These are phyloP conservation scores for Phytophthora rubi DNA, from an alignment of 352 stramenopile genomes.

Conservation along the genomic window DNA sequence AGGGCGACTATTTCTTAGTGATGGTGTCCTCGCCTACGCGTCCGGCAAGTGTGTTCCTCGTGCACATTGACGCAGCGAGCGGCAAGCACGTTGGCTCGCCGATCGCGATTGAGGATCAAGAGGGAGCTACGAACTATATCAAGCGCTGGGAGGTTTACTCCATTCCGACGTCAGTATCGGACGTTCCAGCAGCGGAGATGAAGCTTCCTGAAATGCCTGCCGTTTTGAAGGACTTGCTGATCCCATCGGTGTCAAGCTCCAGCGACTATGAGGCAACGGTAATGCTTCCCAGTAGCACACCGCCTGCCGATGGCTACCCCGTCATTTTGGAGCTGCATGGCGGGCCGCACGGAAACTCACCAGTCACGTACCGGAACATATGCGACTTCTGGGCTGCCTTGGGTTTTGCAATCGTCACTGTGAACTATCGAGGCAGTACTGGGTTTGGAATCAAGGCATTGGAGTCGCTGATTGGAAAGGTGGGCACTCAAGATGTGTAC, in stretches of 20 bases:
- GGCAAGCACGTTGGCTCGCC: slow-evolving; percentile 45
- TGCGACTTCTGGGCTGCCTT: slow-evolving; percentile 92
- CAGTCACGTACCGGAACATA: slow-evolving; percentile 85
- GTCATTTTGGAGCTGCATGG: slow-evolving; percentile 92
- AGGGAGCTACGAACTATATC: slow-evolving; percentile 43
- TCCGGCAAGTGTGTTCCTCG: slow-evolving; percentile 62
- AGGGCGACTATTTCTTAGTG: slow-evolving; percentile 47
- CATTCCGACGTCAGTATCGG: slow-evolving; percentile 60
- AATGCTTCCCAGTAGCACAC: slow-evolving; percentile 53
- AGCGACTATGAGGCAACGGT: slow-evolving; percentile 82
- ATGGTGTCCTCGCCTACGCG: slow-evolving; percentile 61
- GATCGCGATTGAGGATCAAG: slow-evolving; percentile 60
- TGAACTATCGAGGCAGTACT: slow-evolving; percentile 97
- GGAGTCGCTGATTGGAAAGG: slow-evolving; percentile 90
- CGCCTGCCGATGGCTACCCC: slow-evolving; percentile 57
- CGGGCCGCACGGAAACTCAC: slow-evolving; percentile 91
- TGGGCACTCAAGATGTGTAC: slow-evolving; percentile 93
- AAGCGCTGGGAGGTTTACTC: slow-evolving; percentile 67
- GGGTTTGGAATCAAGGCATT: slow-evolving; percentile 92
- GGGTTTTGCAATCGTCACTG: slow-evolving; percentile 91
- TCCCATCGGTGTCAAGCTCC: slow-evolving; percentile 53
- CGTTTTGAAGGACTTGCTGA: slow-evolving; percentile 51
- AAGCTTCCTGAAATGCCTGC: slow-evolving; percentile 35
- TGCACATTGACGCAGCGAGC: slow-evolving; percentile 52
- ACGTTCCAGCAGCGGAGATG: slow-evolving; percentile 46